Evolutionary conservation across 148 eudicot species (phyloP).

Genomic region (Rhododendron mucronatum): DNA sequence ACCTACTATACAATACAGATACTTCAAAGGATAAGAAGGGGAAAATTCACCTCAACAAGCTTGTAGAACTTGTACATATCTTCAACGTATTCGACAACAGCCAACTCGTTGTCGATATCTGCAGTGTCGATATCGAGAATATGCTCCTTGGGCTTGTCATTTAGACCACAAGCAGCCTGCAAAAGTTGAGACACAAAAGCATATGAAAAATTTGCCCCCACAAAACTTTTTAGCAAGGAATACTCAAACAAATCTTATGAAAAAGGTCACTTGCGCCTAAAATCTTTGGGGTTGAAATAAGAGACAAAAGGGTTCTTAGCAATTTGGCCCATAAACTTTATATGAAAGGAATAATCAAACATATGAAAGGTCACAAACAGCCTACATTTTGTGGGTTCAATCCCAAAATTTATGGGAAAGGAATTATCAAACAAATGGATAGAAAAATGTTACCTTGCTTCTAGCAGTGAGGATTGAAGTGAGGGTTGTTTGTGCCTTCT

Average conservation of each 20-base stretch:
- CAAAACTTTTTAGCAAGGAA: background rate
- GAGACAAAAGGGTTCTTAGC: background rate
- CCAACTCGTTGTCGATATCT: conserved; percentile 50
- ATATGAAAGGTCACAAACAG: background rate
- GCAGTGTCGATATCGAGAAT: conserved; percentile 53
- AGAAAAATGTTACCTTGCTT: conserved; percentile 26
- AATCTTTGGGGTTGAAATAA: background rate
- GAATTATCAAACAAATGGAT: background rate
- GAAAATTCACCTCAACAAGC: conserved; percentile 34
- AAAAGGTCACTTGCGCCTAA: background rate
- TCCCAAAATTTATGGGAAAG: background rate
- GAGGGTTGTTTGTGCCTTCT: conserved; percentile 37
- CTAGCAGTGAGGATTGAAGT: conserved; percentile 56
- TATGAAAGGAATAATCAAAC: background rate
- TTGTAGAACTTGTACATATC: conserved; percentile 65
- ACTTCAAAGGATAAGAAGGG: background rate
- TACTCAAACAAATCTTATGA: background rate
- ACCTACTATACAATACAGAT: background rate
- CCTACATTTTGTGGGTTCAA: background rate
- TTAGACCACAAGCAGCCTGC: conserved; percentile 48
- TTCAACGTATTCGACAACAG: conserved; percentile 56
- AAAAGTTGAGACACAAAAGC: background rate
- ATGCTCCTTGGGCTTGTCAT: conserved; percentile 26
- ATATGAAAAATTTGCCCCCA: background rate
- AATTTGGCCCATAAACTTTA: background rate